phyloP scores from a whole-genome alignment of 768 basidiomycete species.

The Auricularia sp. region DNA sequence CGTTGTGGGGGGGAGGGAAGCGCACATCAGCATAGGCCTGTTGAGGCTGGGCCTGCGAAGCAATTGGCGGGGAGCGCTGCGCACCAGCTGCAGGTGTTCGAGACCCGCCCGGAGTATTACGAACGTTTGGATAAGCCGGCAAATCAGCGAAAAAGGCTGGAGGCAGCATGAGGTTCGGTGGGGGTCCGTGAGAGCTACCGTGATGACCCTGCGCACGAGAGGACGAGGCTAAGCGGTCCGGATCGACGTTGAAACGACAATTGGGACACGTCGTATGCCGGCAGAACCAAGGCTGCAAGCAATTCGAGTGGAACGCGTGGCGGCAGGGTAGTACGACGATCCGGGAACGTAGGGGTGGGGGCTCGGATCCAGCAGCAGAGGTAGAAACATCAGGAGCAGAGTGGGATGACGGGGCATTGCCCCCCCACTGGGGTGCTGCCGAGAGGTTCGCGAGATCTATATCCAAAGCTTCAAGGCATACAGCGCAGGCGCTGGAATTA shows the following conservation, averaged over 20 bases:
- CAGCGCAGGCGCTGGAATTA: neutral
- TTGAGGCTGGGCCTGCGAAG: neutral
- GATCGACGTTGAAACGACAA: slow-evolving; percentile 76
- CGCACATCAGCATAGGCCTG: neutral
- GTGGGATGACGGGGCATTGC: neutral
- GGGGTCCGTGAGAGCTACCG: neutral
- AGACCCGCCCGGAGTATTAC: neutral
- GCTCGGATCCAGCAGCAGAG: neutral
- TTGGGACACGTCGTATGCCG: slow-evolving; percentile 77
- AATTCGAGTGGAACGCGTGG: slow-evolving; percentile 72
- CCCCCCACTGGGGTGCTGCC: neutral
- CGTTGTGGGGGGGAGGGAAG: neutral
- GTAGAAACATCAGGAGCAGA: neutral
- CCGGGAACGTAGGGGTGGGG: neutral
- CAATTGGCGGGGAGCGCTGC: too few relatives aligned
- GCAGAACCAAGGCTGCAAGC: slow-evolving; percentile 76
- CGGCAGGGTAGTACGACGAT: slow-evolving; percentile 67
- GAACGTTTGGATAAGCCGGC: neutral
- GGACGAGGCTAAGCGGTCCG: slow-evolving; percentile 54
- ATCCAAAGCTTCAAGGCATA: neutral
- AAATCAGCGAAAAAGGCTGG: neutral
- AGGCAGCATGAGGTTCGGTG: neutral
- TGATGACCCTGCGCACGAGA: neutral
- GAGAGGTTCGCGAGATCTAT: neutral
- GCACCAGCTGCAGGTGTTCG: too few relatives aligned